Percentiles rank a stretch among this genome's conserved stretches.
phyloP scores from a whole-genome alignment of 2,329 filamentous ascomycete species.

The Neoscytalidium dimidiatum region DNA sequence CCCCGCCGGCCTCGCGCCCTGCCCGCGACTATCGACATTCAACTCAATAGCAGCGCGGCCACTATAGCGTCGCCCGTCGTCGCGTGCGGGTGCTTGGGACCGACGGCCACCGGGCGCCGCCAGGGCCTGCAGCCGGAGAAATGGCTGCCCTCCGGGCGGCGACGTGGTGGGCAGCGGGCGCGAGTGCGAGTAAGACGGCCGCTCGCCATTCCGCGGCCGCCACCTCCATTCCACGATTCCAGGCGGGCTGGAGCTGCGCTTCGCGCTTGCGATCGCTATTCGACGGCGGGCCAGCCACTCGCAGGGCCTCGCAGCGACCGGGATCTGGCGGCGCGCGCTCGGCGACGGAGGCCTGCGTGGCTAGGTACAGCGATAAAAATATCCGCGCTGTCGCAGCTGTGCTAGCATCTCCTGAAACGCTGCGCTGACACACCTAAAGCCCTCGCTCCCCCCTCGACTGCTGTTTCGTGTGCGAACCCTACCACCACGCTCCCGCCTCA shows the following conservation, averaged over 20 bases:
- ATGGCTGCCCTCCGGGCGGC: too few species aligned
- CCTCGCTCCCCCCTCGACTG: constrained; percentile 19
- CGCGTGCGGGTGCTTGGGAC: too few species aligned
- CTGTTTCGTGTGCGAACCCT: constrained; percentile 20
- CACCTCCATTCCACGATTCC: constrained; percentile 18
- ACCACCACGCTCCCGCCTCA: constrained; percentile 14
- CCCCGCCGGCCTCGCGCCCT: background rate
- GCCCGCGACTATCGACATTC: background rate
- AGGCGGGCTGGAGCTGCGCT: too few species aligned
- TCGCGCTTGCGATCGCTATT: constrained; percentile 16
- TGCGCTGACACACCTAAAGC: constrained; percentile 21
- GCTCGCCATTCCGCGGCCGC: constrained; percentile 12
- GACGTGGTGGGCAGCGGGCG: background rate
- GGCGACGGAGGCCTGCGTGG: constrained; percentile 17
- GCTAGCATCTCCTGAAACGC: constrained; percentile 21
- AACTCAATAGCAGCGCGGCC: background rate
- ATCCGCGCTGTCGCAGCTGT: constrained; percentile 14
- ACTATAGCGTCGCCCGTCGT: background rate
- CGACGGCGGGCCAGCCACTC: constrained; percentile 17
- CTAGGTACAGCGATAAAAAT: constrained; percentile 18
- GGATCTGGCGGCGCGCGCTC: constrained; percentile 16
- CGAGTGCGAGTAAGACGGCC: constrained; percentile 10
- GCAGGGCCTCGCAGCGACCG: constrained; percentile 16
- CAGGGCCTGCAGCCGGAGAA: too few species aligned
- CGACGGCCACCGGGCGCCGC: too few species aligned